These are phyloP conservation scores for Xylaria sp. DNA, from an alignment of 2,329 filamentous ascomycete genomes.

Conservation along the genomic window DNA sequence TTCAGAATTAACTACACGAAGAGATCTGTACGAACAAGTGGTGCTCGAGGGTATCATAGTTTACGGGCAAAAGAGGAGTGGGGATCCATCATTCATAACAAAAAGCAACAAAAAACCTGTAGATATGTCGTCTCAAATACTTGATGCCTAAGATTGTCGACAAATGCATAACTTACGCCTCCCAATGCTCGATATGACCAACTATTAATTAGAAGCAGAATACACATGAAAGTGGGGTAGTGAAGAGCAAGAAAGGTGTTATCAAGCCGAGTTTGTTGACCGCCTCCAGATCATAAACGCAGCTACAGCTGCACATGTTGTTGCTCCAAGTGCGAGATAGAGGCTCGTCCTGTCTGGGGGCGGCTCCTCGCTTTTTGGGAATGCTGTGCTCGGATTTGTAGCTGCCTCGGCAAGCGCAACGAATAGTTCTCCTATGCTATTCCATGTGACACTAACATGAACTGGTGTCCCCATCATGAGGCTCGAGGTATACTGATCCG, in stretches of 20 bases:
- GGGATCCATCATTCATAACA: constrained; percentile 32
- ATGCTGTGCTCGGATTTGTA: constrained; percentile 87
- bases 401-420: constrained; percentile 91
- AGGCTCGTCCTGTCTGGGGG: constrained; percentile 83
- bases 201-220: constrained; percentile 5
- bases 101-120: constrained; percentile 11
- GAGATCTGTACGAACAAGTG: constrained; percentile 34
- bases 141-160: constrained; percentile 4
- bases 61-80: constrained; percentile 31
- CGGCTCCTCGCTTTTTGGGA: constrained; percentile 90
- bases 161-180: constrained; percentile 14
- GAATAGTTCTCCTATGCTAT: constrained; percentile 92
- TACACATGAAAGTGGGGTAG: neutral
- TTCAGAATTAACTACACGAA: constrained; percentile 39
- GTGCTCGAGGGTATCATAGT: constrained; percentile 46
- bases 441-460: constrained; percentile 95
- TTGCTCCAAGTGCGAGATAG: constrained; percentile 85
- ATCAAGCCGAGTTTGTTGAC: constrained; percentile 60
- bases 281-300: constrained; percentile 74
- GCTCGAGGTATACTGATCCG: constrained; percentile 87
- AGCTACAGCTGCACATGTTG: constrained; percentile 70
- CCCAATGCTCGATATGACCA: constrained; percentile 22
- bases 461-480: constrained; percentile 91
- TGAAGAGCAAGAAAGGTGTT: constrained; percentile 22
- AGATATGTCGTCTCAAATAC: constrained; percentile 2